phyloP scores from a whole-genome alignment of 2,329 filamentous ascomycete species.

The Allantophomopsis lycopodina region DNA sequence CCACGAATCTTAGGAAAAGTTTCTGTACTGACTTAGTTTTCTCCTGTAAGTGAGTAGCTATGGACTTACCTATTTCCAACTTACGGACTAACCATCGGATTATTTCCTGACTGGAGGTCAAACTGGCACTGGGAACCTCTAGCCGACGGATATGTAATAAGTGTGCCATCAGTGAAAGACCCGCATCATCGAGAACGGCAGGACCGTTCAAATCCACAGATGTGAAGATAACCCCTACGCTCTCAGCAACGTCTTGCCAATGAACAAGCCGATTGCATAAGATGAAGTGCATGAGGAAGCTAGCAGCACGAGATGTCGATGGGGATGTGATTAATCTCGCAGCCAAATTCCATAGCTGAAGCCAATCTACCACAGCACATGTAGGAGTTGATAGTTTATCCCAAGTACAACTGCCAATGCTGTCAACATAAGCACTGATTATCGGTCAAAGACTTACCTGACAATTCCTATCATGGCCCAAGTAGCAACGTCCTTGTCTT shows the following conservation, averaged over 20 bases:
- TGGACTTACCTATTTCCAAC: too few species aligned
- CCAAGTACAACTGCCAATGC: slow-evolving; percentile 27
- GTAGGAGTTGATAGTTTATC: slow-evolving; percentile 23
- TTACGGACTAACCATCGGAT: slow-evolving; percentile 47
- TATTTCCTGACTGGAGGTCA: slow-evolving; percentile 54
- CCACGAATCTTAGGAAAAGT: too few species aligned
- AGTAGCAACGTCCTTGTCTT: slow-evolving; percentile 50
- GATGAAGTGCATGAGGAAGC: slow-evolving; percentile 56
- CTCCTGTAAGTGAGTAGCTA: too few species aligned
- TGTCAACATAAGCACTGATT: background rate
- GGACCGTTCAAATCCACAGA: slow-evolving; percentile 76
- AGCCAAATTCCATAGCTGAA: slow-evolving; percentile 62
- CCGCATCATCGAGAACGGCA: slow-evolving; percentile 64
- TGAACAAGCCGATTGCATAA: slow-evolving; percentile 52
- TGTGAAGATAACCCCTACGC: slow-evolving; percentile 58
- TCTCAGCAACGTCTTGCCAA: slow-evolving; percentile 52
- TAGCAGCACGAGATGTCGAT: slow-evolving; percentile 63
- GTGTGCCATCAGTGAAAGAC: slow-evolving; percentile 57
- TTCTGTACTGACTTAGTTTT: too few species aligned
- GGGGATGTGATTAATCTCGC: slow-evolving; percentile 57
- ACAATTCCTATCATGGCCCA: slow-evolving; percentile 81
- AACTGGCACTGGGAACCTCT: slow-evolving; percentile 54
- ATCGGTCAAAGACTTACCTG: slow-evolving; percentile 37
- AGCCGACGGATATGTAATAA: slow-evolving; percentile 53
- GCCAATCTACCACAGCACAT: slow-evolving; percentile 41